These are phyloP conservation scores for Starmerella ratchasimensis DNA, from an alignment of 805 yeast species.

Conservation along the genomic window DNA sequence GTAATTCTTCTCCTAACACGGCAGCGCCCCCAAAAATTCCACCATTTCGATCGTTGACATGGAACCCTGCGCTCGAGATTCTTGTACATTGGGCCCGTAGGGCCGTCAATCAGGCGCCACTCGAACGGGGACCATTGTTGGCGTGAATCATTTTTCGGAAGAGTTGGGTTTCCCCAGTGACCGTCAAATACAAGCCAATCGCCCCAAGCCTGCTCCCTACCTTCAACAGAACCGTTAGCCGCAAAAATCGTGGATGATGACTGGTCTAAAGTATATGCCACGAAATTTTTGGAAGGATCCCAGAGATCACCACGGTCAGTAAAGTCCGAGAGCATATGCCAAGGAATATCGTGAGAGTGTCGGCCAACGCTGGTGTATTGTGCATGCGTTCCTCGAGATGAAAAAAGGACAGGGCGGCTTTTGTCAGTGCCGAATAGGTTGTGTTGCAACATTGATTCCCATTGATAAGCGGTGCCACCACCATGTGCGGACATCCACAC, in stretches of 20 bases:
- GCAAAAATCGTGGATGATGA: conserved; percentile 27
- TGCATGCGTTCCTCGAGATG: conserved; percentile 95
- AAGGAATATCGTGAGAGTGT: conserved; percentile 90
- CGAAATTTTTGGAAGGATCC: conserved; percentile 76
- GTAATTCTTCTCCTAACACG: conserved; percentile 58
- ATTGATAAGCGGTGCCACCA: conserved; percentile 83
- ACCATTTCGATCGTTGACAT: conserved; percentile 83
- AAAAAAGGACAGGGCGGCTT: conserved; percentile 60
- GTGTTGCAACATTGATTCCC: conserved; percentile 48
- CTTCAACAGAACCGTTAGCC: conserved; percentile 31
- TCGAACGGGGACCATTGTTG: conserved; percentile 82
- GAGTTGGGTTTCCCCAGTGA: conserved; percentile 78
- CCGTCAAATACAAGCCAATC: conserved; percentile 75
- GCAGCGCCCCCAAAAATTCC: conserved; percentile 79
- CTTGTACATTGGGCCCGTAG: conserved; percentile 76
- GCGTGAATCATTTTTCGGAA: conserved; percentile 54
- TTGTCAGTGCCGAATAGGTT: conserved; percentile 19
- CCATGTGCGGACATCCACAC: conserved; percentile 98
- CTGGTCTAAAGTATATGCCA: conserved; percentile 73
- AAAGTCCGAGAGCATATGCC: conserved; percentile 77
- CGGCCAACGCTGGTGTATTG: conserved; percentile 93
- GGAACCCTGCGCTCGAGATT: conserved; percentile 54
- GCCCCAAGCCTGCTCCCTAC: conserved; percentile 42
- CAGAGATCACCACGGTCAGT: conserved; percentile 92
- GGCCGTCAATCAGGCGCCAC: conserved; percentile 85